Conservation (phyloP, 352 stramenopile genomes). For the Phytopythium boreale region DNA sequence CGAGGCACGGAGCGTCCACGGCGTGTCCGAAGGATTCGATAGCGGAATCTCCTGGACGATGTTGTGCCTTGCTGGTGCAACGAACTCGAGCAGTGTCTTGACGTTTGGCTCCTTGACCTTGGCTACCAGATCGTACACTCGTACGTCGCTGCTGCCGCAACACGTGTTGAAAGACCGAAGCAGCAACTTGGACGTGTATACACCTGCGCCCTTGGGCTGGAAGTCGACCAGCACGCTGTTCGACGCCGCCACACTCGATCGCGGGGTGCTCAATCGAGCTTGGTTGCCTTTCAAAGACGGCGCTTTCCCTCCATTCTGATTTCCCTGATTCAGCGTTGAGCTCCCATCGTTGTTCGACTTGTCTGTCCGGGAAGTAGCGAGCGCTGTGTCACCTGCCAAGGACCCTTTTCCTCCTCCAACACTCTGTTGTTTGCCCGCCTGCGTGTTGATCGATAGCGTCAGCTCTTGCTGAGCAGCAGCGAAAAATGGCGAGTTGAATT, state of each 20-base stretch:
- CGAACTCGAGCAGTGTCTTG: slow-evolving; percentile 87
- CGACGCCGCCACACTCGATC: slow-evolving; percentile 24
- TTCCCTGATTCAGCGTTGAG: not conserved
- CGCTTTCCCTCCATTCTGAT: slow-evolving; percentile 17
- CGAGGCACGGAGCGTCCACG: slow-evolving; percentile 77
- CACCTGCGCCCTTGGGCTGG: slow-evolving; percentile 63
- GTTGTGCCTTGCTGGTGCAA: slow-evolving; percentile 77
- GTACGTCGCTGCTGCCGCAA: slow-evolving; percentile 70
- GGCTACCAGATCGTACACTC: slow-evolving; percentile 80
- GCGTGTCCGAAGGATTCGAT: slow-evolving; percentile 80
- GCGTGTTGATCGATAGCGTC: slow-evolving; percentile 12
- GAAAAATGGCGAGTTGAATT: slow-evolving; percentile 90
- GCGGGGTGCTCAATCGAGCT: slow-evolving; percentile 44
- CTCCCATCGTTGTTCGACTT: slow-evolving; percentile 5
- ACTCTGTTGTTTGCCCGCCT: not conserved
- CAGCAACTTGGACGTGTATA: slow-evolving; percentile 70
- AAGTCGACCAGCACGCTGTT: slow-evolving; percentile 73
- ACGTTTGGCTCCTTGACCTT: slow-evolving; percentile 87
- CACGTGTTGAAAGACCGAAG: slow-evolving; percentile 52
- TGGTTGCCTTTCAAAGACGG: slow-evolving; percentile 33
- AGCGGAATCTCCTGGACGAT: slow-evolving; percentile 92
- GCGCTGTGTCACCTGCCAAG: not conserved
- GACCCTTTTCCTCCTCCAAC: too few species aligned
- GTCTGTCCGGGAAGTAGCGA: slow-evolving; percentile 7
- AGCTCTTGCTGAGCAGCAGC: slow-evolving; percentile 53